A percentile compares a stretch with the other conserved stretches of the same genome.
Conservation (phyloP, 1,284 basidiomycete species). For the Leccinum insolens region DNA sequence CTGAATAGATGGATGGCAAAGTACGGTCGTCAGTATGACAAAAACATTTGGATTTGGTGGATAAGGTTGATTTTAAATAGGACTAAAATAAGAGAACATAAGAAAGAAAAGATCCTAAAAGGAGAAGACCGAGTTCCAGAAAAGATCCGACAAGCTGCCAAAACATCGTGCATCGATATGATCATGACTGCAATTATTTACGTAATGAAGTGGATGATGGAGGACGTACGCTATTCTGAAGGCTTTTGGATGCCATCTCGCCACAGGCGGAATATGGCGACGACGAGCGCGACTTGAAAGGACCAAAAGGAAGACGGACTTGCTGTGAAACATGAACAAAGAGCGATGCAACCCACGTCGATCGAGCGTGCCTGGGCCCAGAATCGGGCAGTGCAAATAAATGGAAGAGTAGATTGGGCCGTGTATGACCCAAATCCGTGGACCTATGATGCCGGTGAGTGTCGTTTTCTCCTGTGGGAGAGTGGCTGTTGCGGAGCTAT, state of each 20-base stretch:
- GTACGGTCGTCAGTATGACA: too few species aligned
- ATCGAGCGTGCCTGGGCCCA: constrained; percentile 47
- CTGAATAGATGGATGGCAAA: too few species aligned
- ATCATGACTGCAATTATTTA: too few species aligned
- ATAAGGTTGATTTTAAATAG: too few species aligned
- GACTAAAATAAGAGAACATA: too few species aligned
- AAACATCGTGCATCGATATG: too few species aligned
- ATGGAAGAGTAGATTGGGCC: constrained; percentile 62
- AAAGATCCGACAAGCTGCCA: too few species aligned
- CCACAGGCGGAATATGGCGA: constrained; percentile 64
- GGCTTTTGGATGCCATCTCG: constrained; percentile 62
- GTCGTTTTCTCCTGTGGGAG: constrained; percentile 26
- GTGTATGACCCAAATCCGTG: constrained; percentile 32
- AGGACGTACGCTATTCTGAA: constrained; percentile 76
- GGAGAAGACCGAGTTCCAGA: too few species aligned
- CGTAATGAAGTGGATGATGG: constrained; percentile 33
- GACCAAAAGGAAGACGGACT: constrained; percentile 30
- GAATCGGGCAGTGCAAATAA: constrained; percentile 73
- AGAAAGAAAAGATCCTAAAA: too few species aligned
- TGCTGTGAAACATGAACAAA: constrained; percentile 29
- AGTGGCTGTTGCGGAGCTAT: constrained; percentile 31
- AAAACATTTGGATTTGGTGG: too few species aligned
- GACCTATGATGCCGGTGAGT: constrained; percentile 24
- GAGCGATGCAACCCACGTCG: constrained; percentile 15
- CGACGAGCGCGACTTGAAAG: constrained; percentile 39